Base-by-base conservation (phyloP, 352 stramenopile genomes). In the Plasmopara halstedii region DNA sequence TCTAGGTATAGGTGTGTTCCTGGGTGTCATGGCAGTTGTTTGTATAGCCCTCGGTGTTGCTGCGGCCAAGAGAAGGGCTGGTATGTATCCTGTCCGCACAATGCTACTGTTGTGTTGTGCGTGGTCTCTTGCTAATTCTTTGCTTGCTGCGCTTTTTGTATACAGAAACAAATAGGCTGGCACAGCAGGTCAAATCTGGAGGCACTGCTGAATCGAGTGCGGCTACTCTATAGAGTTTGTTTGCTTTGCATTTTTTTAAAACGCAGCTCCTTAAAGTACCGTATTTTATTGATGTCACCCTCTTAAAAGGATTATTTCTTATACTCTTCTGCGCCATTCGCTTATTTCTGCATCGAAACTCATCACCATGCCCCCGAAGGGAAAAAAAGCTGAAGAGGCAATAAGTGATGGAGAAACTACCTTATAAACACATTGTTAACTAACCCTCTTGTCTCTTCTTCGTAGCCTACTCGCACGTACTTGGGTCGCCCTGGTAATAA, bases 401-500 rank as follows among this genome's bases (percentile, higher is more conserved):
- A 17, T 53, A 52, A 22, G 3, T 19, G 31, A 35, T 4, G 13
- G 4, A n/a, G 27, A 17, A 11, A 11, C 17, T 18, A 29, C 29
- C 29, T 8, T 14, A 26, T 19, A 19, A 3, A n/a, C 38, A 18
- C 31, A 4, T 15, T 29, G n/a, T 42, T 2, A 35, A 18, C 13
- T 35, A 7, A 35, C 31, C 5, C 42, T 17, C 8, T n/a, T 25
- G 2, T 20, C 2, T 13, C 14, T 23, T 19, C 8, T 17, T 15
- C 33, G 1, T 27, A 83, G 67, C 49, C 65, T 20, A 69, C 70
- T 42, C 69, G 67, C 42, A 73, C 82, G 56, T 94, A 94, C 67
- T 70, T 94, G 43, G 82, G 82, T 33, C 82, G 82, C 15, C 82
- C 82, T 10, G 68, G 70, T 35, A 93, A 93, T 76, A 99, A 98